phyloP scores from a whole-genome alignment of 805 yeast species.

The Schizosaccharomyces osmophilus region DNA sequence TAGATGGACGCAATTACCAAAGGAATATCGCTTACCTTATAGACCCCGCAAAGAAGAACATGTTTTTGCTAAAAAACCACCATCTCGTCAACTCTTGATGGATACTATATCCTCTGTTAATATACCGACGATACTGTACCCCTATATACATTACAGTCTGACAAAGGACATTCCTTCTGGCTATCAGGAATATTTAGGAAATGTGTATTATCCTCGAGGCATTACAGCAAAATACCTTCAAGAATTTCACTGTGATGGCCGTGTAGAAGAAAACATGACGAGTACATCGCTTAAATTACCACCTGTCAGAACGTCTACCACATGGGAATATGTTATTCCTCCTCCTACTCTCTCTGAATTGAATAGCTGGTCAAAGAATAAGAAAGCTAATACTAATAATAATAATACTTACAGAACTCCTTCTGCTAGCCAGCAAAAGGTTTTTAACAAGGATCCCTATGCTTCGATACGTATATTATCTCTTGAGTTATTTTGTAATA shows the following conservation, averaged over 20 bases:
- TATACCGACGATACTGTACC: background rate
- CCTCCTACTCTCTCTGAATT: background rate
- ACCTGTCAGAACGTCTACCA: background rate
- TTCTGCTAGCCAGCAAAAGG: background rate
- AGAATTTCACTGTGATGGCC: conserved; percentile 6
- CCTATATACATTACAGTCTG: conserved; percentile 20
- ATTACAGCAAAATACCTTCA: conserved; percentile 15
- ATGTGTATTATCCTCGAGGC: conserved; percentile 26
- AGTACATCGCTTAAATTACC: background rate
- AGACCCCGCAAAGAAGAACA: too few species aligned
- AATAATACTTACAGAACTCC: too few species aligned
- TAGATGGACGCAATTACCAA: too few species aligned
- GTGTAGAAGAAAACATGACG: background rate
- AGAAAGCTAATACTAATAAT: too few species aligned
- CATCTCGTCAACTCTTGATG: too few species aligned
- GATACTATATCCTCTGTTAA: background rate
- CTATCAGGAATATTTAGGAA: conserved; percentile 47
- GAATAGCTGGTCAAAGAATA: too few species aligned
- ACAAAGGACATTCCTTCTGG: conserved; percentile 24
- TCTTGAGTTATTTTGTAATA: background rate
- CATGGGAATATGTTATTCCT: background rate
- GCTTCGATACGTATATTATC: background rate
- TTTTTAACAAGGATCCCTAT: background rate
- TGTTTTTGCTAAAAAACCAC: too few species aligned
- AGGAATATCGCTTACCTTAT: too few species aligned